Conservation (phyloP, 2,329 filamentous ascomycete species). For the Metarhizium anisopliae region DNA sequence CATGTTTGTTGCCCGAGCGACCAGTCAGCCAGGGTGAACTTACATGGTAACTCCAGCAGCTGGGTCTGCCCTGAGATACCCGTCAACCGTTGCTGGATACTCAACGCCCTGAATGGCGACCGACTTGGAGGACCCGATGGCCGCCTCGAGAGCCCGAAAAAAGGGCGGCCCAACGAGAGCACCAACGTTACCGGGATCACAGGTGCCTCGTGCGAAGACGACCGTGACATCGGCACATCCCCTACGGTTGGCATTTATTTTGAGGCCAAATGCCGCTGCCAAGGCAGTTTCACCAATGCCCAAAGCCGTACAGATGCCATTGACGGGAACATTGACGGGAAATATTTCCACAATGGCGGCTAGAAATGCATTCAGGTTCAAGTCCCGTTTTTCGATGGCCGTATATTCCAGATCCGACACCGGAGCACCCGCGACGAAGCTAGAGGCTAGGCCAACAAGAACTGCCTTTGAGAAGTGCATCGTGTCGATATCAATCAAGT, state of each 20-base stretch:
- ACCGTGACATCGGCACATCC: slow-evolving; percentile 18
- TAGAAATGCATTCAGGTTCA: slow-evolving; percentile 7
- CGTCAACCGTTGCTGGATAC: slow-evolving; percentile 18
- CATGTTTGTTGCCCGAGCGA: not conserved
- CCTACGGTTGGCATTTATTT: slow-evolving; percentile 7
- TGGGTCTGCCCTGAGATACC: slow-evolving; percentile 14
- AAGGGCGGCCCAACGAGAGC: slow-evolving; percentile 19
- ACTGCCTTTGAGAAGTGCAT: not conserved
- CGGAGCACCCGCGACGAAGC: not conserved
- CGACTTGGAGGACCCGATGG: slow-evolving; percentile 5
- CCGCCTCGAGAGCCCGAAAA: slow-evolving; percentile 12
- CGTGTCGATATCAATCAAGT: not conserved
- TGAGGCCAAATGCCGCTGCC: slow-evolving; percentile 9
- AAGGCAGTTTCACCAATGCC: slow-evolving; percentile 7
- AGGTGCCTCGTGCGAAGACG: slow-evolving; percentile 21
- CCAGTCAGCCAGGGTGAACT: slow-evolving; percentile 2
- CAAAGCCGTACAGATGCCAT: slow-evolving; percentile 10
- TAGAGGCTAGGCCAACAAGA: not conserved
- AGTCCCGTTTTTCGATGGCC: not conserved
- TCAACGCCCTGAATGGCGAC: slow-evolving; percentile 18
- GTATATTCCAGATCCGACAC: not conserved
- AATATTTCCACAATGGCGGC: slow-evolving; percentile 7
- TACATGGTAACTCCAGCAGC: slow-evolving; percentile 15
- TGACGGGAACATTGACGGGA: slow-evolving; percentile 8
- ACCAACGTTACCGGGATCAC: slow-evolving; percentile 21